Conservation (phyloP, 805 yeast species). For the Starmerella powellii region DNA sequence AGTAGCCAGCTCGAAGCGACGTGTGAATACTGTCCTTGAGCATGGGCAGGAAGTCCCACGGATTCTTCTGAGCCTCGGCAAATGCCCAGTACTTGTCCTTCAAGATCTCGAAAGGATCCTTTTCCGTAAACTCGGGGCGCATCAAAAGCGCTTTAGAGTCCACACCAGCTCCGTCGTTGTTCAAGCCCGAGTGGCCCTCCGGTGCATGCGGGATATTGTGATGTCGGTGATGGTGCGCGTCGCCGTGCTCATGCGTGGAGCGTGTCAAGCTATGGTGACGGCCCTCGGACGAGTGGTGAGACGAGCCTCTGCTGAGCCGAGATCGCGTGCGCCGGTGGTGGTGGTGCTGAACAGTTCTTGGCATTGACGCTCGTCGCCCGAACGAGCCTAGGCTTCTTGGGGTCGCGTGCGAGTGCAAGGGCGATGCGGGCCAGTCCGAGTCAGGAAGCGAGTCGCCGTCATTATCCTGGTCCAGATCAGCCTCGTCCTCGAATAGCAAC, state of each 20-base stretch:
- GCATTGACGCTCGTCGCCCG: neutral
- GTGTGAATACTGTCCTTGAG: constrained; percentile 7
- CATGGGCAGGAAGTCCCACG: constrained; percentile 22
- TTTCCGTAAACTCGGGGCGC: neutral
- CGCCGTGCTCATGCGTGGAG: too few species aligned
- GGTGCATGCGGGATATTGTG: too few species aligned
- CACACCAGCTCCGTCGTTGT: neutral
- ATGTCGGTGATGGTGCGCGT: too few species aligned
- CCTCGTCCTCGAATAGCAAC: constrained; percentile 8
- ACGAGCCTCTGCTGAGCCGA: too few species aligned
- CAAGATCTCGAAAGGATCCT: constrained; percentile 8
- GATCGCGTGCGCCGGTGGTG: too few species aligned
- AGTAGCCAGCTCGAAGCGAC: constrained; percentile 13
- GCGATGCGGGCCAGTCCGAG: neutral
- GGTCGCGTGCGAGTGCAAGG: neutral
- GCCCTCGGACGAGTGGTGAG: too few species aligned
- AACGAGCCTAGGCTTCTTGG: neutral
- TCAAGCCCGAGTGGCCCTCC: neutral
- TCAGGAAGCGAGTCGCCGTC: constrained; percentile 1
- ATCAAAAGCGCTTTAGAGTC: neutral
- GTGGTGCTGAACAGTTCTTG: neutral
- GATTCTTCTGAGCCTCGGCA: neutral
- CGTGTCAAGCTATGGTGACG: too few species aligned
- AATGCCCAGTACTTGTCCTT: constrained; percentile 9
- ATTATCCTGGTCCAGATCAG: neutral